A percentile compares a stretch with the other conserved stretches of the same genome.
These are phyloP conservation scores for Clonostachys rhizophaga DNA, from an alignment of 2,329 filamentous ascomycete genomes.

Conservation along the genomic window DNA sequence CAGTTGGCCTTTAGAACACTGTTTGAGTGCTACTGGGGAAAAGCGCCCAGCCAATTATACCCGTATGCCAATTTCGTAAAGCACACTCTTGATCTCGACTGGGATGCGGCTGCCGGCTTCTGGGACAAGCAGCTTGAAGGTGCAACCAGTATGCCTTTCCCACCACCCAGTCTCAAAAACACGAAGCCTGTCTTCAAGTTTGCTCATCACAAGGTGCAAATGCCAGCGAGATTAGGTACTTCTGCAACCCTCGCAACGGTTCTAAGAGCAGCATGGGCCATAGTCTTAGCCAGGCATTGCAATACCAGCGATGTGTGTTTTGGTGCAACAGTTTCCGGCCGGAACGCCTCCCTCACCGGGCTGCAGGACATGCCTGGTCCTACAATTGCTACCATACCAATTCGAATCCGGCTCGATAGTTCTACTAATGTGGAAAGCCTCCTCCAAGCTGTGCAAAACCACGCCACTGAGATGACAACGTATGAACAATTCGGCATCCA, in stretches of 20 bases:
- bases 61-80: conserved; percentile 34
- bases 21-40: not conserved
- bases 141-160: not conserved
- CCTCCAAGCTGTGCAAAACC: conserved; percentile 7
- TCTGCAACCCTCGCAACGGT: conserved; percentile 4
- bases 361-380: conserved; percentile 12
- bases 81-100: conserved; percentile 25
- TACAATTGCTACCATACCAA: conserved; percentile 12
- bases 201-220: not conserved
- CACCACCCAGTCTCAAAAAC: not conserved
- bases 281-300: not conserved
- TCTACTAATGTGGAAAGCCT: conserved; percentile 2
- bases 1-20: conserved; percentile 1
- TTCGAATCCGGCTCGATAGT: conserved; percentile 5
- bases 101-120: not conserved
- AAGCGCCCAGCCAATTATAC: not conserved
- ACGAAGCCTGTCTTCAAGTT: not conserved
- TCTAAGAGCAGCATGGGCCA: conserved; percentile 12
- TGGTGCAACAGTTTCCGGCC: conserved; percentile 5
- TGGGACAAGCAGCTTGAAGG: not conserved
- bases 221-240: not conserved
- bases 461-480: conserved; percentile 10
- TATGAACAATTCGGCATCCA: conserved; percentile 13
- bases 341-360: conserved; percentile 8
- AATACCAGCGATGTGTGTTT: conserved; percentile 6